A percentile compares a stretch with the other conserved stretches of the same genome.
phyloP scores from a whole-genome alignment of 2,329 filamentous ascomycete species.

The Alternaria conjuncta region DNA sequence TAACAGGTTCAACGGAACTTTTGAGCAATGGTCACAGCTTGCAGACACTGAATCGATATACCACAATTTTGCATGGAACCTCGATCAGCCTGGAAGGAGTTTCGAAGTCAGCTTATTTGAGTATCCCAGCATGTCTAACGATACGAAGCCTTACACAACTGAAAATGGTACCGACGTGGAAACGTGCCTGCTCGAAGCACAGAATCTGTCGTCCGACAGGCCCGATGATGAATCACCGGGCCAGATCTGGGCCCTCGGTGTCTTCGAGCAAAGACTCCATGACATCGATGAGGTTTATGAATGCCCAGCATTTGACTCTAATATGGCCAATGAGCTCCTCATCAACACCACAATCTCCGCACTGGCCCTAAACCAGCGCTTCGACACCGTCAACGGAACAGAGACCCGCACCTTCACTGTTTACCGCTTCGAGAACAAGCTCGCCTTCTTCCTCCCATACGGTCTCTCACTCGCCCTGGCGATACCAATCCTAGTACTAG shows the following conservation, averaged over 20 bases:
- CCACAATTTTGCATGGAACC: fast-evolving
- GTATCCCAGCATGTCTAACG: background rate
- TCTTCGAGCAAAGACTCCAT: background rate
- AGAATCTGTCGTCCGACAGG: too few species aligned
- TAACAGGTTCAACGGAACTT: background rate
- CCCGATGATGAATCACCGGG: too few species aligned
- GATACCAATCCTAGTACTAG: background rate
- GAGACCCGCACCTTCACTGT: background rate
- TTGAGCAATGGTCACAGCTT: background rate
- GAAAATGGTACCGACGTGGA: background rate
- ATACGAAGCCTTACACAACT: background rate
- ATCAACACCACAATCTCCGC: background rate
- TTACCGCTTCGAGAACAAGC: background rate
- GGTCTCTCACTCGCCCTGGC: fast-evolving
- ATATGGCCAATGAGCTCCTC: background rate
- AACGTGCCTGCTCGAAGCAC: background rate
- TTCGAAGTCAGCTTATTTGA: fast-evolving
- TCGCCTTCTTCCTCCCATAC: background rate
- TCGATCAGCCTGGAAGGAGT: background rate
- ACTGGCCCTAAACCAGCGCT: background rate
- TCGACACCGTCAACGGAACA: background rate
- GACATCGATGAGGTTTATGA: background rate
- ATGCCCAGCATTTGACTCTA: background rate
- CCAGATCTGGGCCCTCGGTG: background rate
- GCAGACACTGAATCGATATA: fast-evolving